phyloP scores from a whole-genome alignment of 2,329 filamentous ascomycete species.

The Verticillium longisporum region DNA sequence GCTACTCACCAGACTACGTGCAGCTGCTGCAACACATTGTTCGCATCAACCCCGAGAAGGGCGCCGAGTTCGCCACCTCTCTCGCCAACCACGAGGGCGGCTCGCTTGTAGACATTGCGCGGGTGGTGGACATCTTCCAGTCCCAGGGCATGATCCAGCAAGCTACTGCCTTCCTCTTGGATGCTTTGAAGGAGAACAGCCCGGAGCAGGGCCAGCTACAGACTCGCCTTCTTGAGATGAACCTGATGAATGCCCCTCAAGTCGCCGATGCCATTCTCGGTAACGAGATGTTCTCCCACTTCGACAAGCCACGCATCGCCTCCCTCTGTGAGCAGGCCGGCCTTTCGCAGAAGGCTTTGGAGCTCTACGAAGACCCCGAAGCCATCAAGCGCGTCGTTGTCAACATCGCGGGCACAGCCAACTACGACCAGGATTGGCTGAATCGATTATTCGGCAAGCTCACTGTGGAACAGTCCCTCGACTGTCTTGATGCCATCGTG shows the following conservation, averaged over 20 bases:
- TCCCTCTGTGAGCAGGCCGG: constrained; percentile 90
- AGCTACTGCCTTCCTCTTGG: constrained; percentile 94
- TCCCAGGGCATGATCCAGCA: constrained; percentile 97
- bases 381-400: constrained; percentile 86
- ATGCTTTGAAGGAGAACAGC: constrained; percentile 90
- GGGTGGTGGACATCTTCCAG: constrained; percentile 96
- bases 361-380: constrained; percentile 88
- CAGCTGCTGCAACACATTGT: constrained; percentile 88
- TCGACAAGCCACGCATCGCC: constrained; percentile 84
- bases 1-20: constrained; percentile 94
- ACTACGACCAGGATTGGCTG: constrained; percentile 86
- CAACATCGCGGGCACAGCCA: constrained; percentile 74
- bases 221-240: constrained; percentile 96
- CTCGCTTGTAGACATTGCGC: constrained; percentile 83
- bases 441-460: constrained; percentile 89
- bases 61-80: constrained; percentile 86
- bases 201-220: constrained; percentile 91
- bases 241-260: constrained; percentile 90
- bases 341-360: constrained; percentile 77
- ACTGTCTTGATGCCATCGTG: constrained; percentile 94
- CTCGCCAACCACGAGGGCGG: constrained; percentile 85
- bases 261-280: constrained; percentile 96
- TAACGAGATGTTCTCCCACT: constrained; percentile 98
- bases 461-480: constrained; percentile 89
- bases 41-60: constrained; percentile 86